Evolutionary conservation across 768 basidiomycete genomes (phyloP).

Genomic region (Cystofilobasidium capitatum): DNA sequence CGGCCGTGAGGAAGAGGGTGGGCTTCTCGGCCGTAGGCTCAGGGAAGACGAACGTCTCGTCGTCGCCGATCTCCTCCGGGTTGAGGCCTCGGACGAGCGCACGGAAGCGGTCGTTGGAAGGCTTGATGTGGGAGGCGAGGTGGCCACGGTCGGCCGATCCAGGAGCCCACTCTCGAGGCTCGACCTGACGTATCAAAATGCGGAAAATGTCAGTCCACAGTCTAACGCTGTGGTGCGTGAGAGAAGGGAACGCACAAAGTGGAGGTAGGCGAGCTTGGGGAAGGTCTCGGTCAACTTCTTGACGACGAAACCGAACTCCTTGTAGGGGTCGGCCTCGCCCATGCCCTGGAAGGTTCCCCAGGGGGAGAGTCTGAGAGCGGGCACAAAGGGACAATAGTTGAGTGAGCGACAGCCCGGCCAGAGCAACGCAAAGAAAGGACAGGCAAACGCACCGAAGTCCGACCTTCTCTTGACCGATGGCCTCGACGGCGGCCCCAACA

Average conservation of each 20-base stretch:
- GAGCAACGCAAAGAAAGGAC: slow-evolving; percentile 34
- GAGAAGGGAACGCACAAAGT: slow-evolving; percentile 34
- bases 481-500: slow-evolving; percentile 47
- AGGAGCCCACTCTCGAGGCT: slow-evolving; percentile 9
- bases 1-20: slow-evolving; percentile 25
- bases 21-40: slow-evolving; percentile 27
- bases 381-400: slow-evolving; percentile 30
- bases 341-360: slow-evolving; percentile 26
- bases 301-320: slow-evolving; percentile 44
- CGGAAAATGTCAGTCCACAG: not conserved
- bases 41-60: slow-evolving; percentile 23
- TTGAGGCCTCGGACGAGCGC: slow-evolving; percentile 30
- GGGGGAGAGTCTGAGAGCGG: slow-evolving; percentile 23
- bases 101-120: slow-evolving; percentile 26
- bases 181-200: not conserved
- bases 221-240: not conserved
- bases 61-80: not conserved
- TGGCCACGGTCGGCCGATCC: slow-evolving; percentile 4
- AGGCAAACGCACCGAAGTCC: slow-evolving; percentile 54
- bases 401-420: too few relatives aligned
- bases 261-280: slow-evolving; percentile 48
- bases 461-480: slow-evolving; percentile 50
- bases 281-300: slow-evolving; percentile 44
- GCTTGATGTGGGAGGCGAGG: not conserved
- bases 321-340: slow-evolving; percentile 26